Base-by-base conservation (phyloP, 805 yeast species). In the Candida sakaeoensis region DNA sequence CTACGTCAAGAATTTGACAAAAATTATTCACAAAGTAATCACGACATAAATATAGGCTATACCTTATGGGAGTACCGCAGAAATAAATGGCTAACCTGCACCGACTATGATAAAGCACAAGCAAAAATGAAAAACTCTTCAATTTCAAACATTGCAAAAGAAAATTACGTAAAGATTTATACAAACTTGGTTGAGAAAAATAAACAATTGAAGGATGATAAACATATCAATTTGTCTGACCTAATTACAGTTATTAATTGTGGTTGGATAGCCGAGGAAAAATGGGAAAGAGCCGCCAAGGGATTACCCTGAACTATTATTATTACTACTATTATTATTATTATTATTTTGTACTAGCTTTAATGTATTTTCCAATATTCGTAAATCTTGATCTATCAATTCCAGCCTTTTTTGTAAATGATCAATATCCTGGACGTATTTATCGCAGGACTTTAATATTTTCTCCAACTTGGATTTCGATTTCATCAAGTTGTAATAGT, bases 201-300 rank as follows among this genome's bases (percentile, higher is more conserved):
- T 26, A 79, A 80, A 50, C 71, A 77, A 5, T 70, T 91, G 51
- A 81, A 78, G 51, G 68, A 68, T 41, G 62, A 56, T 25, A 61
- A 57, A 42, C 85, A 89, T 12, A 68, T 91, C 61, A 87, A 85
- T 58, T 72, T 91, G 51, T 70, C 68, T 42, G 95, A 88, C 56
- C 78, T 85, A 30, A 56, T 88, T 37, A 74, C 74, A 47, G 75
- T 90, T 17, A 74, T 90, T 30, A 80, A 86, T 51, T 77, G 84
- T 3, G 96, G 96, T 14, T 90, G 98, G 98, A 72, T 74, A 12
- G 81, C 79, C 44, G 79, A 79, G 16, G 87, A 82, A 37, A 77
- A 79, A 48, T 90, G 93, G 91, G 82, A 76, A 42, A 62, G 71
- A 26, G 75, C 75, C 3, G 70, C 71, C 4, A 54, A 51, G 23